Conservation (phyloP, 164 flowering plant species). For the Berberis thunbergii region DNA sequence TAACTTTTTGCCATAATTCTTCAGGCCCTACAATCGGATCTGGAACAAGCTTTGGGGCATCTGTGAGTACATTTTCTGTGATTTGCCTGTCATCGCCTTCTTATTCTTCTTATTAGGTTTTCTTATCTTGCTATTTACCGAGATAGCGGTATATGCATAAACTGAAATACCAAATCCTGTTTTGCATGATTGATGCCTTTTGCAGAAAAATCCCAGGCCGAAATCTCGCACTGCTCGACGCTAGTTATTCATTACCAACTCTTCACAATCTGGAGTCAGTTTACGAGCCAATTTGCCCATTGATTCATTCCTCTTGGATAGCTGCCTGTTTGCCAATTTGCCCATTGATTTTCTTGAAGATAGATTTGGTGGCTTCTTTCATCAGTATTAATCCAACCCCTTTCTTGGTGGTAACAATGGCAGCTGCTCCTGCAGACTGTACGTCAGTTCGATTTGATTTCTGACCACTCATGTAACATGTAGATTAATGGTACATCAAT, state of each 20-base stretch:
- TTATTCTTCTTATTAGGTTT: too few relatives aligned
- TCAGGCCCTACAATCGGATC: slow-evolving; percentile 69
- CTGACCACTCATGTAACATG: too few relatives aligned
- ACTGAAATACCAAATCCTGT: too few relatives aligned
- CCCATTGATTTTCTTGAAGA: neutral
- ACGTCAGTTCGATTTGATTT: too few relatives aligned
- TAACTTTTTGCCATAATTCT: slow-evolving; percentile 3
- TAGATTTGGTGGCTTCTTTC: too few relatives aligned
- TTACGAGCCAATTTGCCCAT: neutral
- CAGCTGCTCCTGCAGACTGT: too few relatives aligned
- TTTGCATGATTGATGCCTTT: neutral
- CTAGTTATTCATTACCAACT: slow-evolving; percentile 2
- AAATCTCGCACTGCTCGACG: slow-evolving; percentile 49
- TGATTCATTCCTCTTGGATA: neutral
- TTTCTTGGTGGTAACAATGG: too few relatives aligned
- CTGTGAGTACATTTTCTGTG: slow-evolving; percentile 46
- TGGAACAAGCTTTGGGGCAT: slow-evolving; percentile 73
- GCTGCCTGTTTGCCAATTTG: neutral
- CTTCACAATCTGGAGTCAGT: neutral
- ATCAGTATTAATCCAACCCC: too few relatives aligned
- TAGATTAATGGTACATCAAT: too few relatives aligned
- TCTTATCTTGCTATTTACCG: too few relatives aligned
- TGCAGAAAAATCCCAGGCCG: slow-evolving; percentile 47
- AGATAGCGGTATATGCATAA: too few relatives aligned
- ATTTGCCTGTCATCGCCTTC: too few relatives aligned